Base-by-base conservation (phyloP, 306 rosid genomes). In the Astragalus membranaceus region DNA sequence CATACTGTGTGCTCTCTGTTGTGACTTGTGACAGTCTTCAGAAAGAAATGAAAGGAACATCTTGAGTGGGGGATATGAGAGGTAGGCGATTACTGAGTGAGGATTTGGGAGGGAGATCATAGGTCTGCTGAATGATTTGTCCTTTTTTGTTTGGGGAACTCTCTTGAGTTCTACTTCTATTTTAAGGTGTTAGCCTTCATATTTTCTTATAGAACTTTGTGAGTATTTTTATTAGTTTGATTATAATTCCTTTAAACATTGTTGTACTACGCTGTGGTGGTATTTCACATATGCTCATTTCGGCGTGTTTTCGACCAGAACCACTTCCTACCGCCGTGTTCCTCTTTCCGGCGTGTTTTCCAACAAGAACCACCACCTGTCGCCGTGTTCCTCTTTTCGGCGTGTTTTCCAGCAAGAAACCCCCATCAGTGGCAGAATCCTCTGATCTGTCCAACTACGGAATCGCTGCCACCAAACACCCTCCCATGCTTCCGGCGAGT, bases 241-340 rank as follows among this genome's bases (percentile, higher is more conserved):
- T 67, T 62, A 44, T 55, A 10, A 26, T 61, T 17, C 51, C 63
- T 57, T 66, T 62, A 54, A 17, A 13, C n/a, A 7, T 37, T 14
- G 9, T 50, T 70, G n/a, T 70, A 32, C 6, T 37, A 16, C 32
- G 16, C 30, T 47, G 5, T 58, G 42, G 35, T 39, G 52, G 20
- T 43, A 58, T 63, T 64, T 79, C 46, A 59, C 50, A 33, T 64
- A 17, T 43, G n/a, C 36, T 66, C 29, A n/a, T n/a, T n/a, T n/a
- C n/a, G n/a, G n/a, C n/a, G n/a, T n/a, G n/a, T n/a, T n/a, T n/a
- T n/a, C n/a, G n/a, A n/a, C n/a, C n/a, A n/a, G n/a, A n/a, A n/a
- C n/a, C n/a, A n/a, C n/a, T n/a, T n/a, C n/a, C n/a, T n/a, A n/a
- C n/a, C n/a, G n/a, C n/a, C n/a, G n/a, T n/a, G n/a, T n/a, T n/a